A percentile compares a stretch with the other conserved stretches of the same genome.
Conservation (phyloP, 441 rosid genomes). For the Euphorbia corollata region DNA sequence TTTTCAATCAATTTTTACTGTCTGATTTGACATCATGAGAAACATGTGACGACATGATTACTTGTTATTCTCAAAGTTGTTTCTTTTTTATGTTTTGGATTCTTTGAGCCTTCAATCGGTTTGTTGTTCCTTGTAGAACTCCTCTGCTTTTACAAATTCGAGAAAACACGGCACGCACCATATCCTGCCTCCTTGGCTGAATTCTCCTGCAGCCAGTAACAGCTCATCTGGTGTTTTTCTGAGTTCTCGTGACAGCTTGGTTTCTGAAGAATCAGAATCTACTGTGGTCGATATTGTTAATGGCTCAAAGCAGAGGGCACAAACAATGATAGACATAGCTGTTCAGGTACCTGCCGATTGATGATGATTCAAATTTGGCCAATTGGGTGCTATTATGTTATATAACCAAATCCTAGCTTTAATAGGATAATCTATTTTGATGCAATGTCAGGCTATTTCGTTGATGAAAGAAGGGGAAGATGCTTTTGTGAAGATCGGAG, state of each 20-base stretch:
- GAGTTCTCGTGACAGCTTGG: conserved; percentile 24
- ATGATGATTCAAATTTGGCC: background rate
- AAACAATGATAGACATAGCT: conserved; percentile 78
- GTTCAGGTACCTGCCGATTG: conserved; percentile 44
- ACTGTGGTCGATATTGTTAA: conserved; percentile 58
- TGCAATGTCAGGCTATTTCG: conserved; percentile 57
- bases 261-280: conserved; percentile 61
- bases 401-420: background rate
- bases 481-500: conserved; percentile 50
- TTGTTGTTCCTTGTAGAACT: conserved; percentile 37
- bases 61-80: conserved; percentile 6
- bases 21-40: background rate
- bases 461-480: conserved; percentile 72
- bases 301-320: conserved; percentile 62
- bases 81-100: conserved; percentile 14
- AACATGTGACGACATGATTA: too few species aligned
- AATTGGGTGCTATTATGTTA: background rate
- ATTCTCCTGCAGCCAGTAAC: conserved; percentile 24
- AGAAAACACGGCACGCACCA: conserved; percentile 33
- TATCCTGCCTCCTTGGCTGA: conserved; percentile 39
- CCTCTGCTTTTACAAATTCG: conserved; percentile 38
- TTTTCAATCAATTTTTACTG: background rate
- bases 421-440: background rate
- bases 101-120: conserved; percentile 15
- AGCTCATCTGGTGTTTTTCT: conserved; percentile 26